phyloP scores from a whole-genome alignment of 73 alveolate species.

The Paramecium biaurelia region DNA sequence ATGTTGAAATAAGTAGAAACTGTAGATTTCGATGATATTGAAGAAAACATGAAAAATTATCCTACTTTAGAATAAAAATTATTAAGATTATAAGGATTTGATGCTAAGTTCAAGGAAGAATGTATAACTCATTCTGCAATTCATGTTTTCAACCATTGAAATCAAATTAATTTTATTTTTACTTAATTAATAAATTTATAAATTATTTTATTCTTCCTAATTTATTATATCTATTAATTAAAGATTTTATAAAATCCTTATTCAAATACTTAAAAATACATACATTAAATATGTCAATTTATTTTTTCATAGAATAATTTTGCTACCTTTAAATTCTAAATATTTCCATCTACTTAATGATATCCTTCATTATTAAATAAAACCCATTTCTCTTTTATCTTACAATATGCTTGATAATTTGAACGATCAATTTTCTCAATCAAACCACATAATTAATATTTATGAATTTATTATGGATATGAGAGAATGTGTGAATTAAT shows the following conservation, averaged over 20 bases:
- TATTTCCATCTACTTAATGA: neutral
- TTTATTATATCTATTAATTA: neutral
- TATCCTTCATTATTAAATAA: neutral
- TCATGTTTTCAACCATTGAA: neutral
- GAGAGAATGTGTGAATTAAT: neutral
- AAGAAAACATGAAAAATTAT: neutral
- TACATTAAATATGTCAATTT: neutral
- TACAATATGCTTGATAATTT: neutral
- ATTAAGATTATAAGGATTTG: neutral
- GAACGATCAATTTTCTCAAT: neutral
- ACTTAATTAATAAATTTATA: neutral
- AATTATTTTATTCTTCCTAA: neutral
- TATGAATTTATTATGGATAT: neutral
- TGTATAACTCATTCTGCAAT: neutral
- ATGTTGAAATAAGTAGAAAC: neutral
- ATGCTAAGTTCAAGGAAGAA: neutral
- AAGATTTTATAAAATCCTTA: neutral
- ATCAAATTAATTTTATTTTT: neutral
- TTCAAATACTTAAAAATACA: neutral
- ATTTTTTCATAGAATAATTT: neutral
- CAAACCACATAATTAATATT: neutral
- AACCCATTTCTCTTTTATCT: neutral
- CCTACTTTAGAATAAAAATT: neutral
- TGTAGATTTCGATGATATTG: constrained; percentile 21
- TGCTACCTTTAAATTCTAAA: neutral